Base-by-base conservation (phyloP, 1,284 basidiomycete species). In the Apiotrichum gamsii region DNA sequence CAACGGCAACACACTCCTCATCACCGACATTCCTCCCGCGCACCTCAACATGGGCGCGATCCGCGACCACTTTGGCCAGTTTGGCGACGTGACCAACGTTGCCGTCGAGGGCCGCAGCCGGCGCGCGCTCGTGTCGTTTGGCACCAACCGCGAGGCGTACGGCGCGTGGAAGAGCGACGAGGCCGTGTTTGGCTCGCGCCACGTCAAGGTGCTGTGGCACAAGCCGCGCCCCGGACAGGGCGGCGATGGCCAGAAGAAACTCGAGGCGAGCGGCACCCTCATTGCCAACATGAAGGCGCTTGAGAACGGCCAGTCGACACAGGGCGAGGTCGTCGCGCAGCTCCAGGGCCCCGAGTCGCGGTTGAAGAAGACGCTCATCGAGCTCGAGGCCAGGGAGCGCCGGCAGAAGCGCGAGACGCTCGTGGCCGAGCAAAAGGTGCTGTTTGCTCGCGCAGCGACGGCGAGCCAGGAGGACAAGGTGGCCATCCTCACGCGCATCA, bases 161-260 rank as follows among this genome's bases (percentile, higher is more conserved):
- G 78, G 81, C 19, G 93, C 93, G 0, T 91, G 93, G 85, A 87
- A 86, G 67, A 84, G 82, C 21, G 88, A 94, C 65, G 90, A 94
- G 52, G 90, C 90, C 15, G 85, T 96, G 21, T 95, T 96, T 64
- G 83, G 83, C 15, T 93, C 91, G 60, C 82, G 93, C 33, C 96
- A 96, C 66, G 90, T 96, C 59, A 95, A 94, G 70, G 78, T 93
- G 33, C 86, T 90, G 60, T 93, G 90, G 90, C 90, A 93, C 74
- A 77, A 84, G 57, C 90, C 90, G 3, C 80, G 90, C 79, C 86
- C 85, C 45, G 90, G 89, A 0, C 85, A 90, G 59, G 89, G 88
- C 14, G 81, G 80, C 54, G 77, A 75, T 15, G 89, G 88, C 2
- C 74, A 81, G 45, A 78, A 83, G 56, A 80, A 84, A 72, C 74